These are phyloP conservation scores for Fusarium piperis DNA, from an alignment of 2,329 filamentous ascomycete species.

Conservation along the genomic window DNA sequence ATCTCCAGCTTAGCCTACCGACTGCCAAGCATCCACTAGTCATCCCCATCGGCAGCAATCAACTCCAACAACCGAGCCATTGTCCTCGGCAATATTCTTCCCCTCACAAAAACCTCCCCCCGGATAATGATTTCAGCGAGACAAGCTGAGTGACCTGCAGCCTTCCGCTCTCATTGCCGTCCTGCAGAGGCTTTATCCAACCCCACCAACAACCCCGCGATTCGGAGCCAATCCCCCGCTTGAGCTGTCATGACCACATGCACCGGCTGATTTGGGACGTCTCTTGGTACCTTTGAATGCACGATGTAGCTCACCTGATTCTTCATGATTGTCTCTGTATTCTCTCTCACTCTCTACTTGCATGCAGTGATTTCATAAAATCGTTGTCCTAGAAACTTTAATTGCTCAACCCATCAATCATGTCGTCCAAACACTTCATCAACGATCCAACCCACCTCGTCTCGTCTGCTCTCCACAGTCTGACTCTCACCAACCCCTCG, in stretches of 20 bases:
- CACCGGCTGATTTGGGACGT: conserved; percentile 3
- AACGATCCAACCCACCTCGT: conserved; percentile 84
- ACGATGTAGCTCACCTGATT: conserved; percentile 12
- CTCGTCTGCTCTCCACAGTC: conserved; percentile 75
- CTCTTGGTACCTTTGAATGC: not conserved
- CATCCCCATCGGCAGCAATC: not conserved
- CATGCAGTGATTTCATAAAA: not conserved
- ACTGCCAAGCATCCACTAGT: not conserved
- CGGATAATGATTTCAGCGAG: not conserved
- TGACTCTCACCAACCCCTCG: conserved; percentile 86
- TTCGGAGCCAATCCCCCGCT: conserved; percentile 1
- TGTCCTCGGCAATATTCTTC: not conserved
- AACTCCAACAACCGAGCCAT: not conserved
- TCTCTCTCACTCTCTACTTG: not conserved
- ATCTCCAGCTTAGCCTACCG: not conserved
- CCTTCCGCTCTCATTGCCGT: not conserved
- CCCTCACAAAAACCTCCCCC: not conserved
- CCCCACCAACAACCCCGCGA: conserved; percentile 1
- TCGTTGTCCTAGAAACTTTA: not conserved
- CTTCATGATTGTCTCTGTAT: not conserved
- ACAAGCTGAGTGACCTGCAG: not conserved
- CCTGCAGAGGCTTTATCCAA: not conserved
- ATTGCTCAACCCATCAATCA: conserved; percentile 33
- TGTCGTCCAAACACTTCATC: conserved; percentile 85
- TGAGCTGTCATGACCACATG: not conserved